Conservation (phyloP, 2,329 filamentous ascomycete species). For the Scedosporium minutisporum region DNA sequence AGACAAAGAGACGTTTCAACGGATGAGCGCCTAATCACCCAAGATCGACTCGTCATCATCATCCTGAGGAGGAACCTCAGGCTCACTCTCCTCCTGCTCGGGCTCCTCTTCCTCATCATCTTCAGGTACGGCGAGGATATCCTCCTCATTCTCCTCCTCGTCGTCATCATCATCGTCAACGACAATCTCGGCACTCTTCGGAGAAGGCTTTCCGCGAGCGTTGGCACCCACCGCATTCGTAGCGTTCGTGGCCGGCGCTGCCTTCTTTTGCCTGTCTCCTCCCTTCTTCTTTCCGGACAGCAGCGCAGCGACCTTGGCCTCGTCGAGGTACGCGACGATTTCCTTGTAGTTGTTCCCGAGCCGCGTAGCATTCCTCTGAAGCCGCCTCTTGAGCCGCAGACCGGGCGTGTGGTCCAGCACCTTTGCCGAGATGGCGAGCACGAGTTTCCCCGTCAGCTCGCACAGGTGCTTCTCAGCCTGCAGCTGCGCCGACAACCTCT, state of each 20-base stretch:
- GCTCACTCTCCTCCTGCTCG: constrained; percentile 23
- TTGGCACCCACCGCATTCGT: constrained; percentile 46
- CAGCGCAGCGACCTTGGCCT: constrained; percentile 41
- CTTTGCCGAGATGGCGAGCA: constrained; percentile 67
- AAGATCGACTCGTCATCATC: constrained; percentile 1
- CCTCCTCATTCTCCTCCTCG: constrained; percentile 19
- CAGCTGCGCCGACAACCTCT: constrained; percentile 56
- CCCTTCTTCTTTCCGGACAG: constrained; percentile 26
- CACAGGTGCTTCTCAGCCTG: constrained; percentile 79
- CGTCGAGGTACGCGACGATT: constrained; percentile 70
- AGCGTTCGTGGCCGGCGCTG: constrained; percentile 31
- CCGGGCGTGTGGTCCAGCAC: constrained; percentile 58
- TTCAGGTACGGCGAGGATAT: constrained; percentile 9
- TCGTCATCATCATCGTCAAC: constrained; percentile 22
- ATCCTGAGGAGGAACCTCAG: background rate
- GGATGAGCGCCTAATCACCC: background rate
- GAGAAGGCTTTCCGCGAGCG: constrained; percentile 42
- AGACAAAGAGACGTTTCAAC: background rate
- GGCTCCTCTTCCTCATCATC: constrained; percentile 23
- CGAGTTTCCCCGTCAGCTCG: constrained; percentile 74
- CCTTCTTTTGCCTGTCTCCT: constrained; percentile 15
- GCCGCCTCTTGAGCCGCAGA: constrained; percentile 57
- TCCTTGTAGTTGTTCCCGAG: constrained; percentile 82
- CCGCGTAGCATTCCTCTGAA: constrained; percentile 69
- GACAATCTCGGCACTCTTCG: constrained; percentile 26